phyloP scores from a whole-genome alignment of 441 rosid species.

The Brassica hybrid region DNA sequence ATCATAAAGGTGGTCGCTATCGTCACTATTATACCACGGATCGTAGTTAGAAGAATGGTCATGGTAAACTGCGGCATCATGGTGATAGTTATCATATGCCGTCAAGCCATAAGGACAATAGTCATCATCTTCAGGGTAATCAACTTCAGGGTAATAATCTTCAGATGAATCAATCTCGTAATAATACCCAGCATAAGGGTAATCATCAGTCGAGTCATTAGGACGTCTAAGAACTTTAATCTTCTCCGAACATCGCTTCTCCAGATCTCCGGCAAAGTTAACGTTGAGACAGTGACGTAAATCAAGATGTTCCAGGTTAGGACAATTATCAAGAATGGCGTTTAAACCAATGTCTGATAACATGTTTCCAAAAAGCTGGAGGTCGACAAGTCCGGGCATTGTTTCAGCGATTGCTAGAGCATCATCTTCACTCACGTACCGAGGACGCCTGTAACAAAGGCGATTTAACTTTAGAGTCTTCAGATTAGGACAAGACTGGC shows the following conservation, averaged over 20 bases:
- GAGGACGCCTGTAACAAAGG: background rate
- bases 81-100: background rate
- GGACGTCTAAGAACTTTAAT: conserved; percentile 56
- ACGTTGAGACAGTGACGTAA: background rate
- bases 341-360: background rate
- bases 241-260: background rate
- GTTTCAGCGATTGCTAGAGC: background rate
- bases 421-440: background rate
- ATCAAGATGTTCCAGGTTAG: conserved; percentile 57
- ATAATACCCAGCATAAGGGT: background rate
- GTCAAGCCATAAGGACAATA: background rate
- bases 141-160: background rate
- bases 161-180: background rate
- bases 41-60: too few relatives aligned
- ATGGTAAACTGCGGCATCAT: background rate
- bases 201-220: conserved; percentile 34
- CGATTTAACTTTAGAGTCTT: background rate
- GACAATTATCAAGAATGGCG: conserved; percentile 58
- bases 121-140: background rate
- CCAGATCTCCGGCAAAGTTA: background rate
- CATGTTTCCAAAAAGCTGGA: background rate
- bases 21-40: too few relatives aligned
- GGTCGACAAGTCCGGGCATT: background rate
- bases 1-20: too few relatives aligned
- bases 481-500: background rate